Conservation (phyloP, 176 grass and related monocot species). For the Zea luxurians region DNA sequence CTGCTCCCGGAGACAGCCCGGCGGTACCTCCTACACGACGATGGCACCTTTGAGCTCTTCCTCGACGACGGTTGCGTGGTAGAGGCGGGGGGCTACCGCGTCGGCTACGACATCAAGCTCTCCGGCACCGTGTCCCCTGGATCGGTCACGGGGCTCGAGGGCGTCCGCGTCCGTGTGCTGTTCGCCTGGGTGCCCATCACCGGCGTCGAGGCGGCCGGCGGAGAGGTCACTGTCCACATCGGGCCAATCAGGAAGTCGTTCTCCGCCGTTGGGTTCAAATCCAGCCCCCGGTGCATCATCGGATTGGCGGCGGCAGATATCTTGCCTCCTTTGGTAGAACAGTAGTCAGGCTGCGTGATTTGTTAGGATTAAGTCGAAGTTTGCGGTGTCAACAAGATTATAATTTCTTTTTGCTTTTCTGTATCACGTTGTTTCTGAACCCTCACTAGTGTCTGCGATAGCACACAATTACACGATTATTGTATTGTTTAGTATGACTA, state of each 20-base stretch:
- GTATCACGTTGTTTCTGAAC: neutral
- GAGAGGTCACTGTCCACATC: slow-evolving; percentile 46
- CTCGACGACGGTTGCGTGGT: slow-evolving; percentile 60
- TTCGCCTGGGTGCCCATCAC: slow-evolving; percentile 66
- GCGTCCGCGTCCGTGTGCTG: slow-evolving; percentile 63
- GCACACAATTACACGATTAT: neutral
- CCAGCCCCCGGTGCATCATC: slow-evolving; percentile 53
- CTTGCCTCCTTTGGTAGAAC: neutral
- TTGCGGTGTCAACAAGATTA: neutral
- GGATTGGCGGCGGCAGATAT: neutral
- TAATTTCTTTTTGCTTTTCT: neutral
- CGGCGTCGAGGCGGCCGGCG: slow-evolving; percentile 47
- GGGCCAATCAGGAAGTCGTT: slow-evolving; percentile 68
- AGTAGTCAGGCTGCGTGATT: slow-evolving; percentile 10
- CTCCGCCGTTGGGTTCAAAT: slow-evolving; percentile 59
- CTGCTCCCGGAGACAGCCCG: slow-evolving; percentile 64
- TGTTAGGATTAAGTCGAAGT: slow-evolving; percentile 5
- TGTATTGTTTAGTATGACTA: neutral
- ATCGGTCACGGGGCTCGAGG: slow-evolving; percentile 47
- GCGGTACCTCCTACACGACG: slow-evolving; percentile 67
- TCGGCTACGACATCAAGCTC: slow-evolving; percentile 50
- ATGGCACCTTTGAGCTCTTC: slow-evolving; percentile 69
- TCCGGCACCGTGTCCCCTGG: slow-evolving; percentile 38
- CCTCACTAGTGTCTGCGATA: neutral
- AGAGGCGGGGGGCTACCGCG: slow-evolving; percentile 40